Evolutionary conservation across 345 rosid species (phyloP), one percentile per base, ranked within the genome.

Genomic region (Hibiscus tridactylites): DNA sequence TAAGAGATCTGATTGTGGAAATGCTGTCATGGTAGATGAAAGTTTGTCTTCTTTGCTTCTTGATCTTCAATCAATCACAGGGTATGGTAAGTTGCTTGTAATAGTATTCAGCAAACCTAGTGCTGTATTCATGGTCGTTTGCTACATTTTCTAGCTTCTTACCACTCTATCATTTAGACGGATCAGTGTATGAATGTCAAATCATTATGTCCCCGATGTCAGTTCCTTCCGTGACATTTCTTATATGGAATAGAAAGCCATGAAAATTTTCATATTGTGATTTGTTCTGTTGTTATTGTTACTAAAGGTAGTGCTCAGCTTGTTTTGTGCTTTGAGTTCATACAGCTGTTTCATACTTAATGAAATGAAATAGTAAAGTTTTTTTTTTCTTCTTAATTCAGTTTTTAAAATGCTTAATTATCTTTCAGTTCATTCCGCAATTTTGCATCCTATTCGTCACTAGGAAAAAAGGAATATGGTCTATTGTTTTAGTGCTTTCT

Each of bases 21-120:
- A 86, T 82, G 87, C 91, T 64, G 85, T 90, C 52, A 87, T 85
- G 58, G 85, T 73, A 73, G 93, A 90, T 77, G 81, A 77, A 59
- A 83, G 85, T 79, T 80, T 88, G 6, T 91, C 98, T 69, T 85
- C 93, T 46, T 87, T 94, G 79, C 81, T 94, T 74, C 96, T 94
- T 73, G 92, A 88, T 83, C 87, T 88, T 77, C 96, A 96, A 28
- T 91, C 97, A 78, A 86, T 94, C 87, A 88, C 98, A 84, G 97
- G 97, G 93, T 94, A 85, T 79, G 87, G 89, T 85, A 84, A 81
- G 91, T 83, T 81, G 12, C 84, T 70, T 76, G 58, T 63, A 39
- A 60, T 59, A 24, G 66, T 74, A 26, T 75, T 71, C 13, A 61
- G 50, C 57, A 33, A 63, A 31, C 10, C 13, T 44, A 44, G 50